Conservation (phyloP, 78 protist genomes). For the Dictyostelium firmibasis region DNA sequence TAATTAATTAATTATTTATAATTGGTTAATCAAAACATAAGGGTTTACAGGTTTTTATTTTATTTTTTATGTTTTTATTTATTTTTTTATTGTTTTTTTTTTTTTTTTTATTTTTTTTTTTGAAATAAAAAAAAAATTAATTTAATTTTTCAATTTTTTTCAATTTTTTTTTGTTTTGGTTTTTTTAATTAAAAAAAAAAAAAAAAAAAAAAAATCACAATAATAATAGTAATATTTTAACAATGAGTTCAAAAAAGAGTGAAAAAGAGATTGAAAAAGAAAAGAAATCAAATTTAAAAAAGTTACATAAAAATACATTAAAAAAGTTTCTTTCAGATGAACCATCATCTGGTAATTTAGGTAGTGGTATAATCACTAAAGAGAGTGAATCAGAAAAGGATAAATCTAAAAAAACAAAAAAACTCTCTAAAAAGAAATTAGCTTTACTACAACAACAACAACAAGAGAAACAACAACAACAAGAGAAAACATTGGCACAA, state of each 20-base stretch:
- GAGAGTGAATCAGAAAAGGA: not conserved
- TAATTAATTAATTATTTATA: not conserved
- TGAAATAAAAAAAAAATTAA: not conserved
- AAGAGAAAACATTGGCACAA: not conserved
- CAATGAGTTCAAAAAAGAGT: not conserved
- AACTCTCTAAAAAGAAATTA: constrained; percentile 35
- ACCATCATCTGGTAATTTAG: not conserved
- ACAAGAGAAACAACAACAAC: not conserved
- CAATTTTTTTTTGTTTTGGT: not conserved
- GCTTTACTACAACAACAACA: constrained; percentile 24
- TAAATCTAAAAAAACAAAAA: not conserved
- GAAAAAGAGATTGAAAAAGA: constrained; percentile 26
- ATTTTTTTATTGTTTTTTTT: not conserved
- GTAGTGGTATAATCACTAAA: not conserved
- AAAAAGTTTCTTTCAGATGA: constrained; percentile 38
- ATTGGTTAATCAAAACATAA: no score
- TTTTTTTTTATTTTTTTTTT: not conserved
- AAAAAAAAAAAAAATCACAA: not conserved
- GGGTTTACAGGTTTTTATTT: no score
- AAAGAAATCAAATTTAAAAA: constrained; percentile 29
- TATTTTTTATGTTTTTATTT: not conserved
- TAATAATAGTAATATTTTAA: not conserved
- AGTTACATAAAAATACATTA: constrained; percentile 50
- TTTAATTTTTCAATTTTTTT: not conserved
- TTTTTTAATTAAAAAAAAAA: not conserved